Conservation (phyloP, 176 grass and related monocot species). For the Oryza rufipogon region DNA sequence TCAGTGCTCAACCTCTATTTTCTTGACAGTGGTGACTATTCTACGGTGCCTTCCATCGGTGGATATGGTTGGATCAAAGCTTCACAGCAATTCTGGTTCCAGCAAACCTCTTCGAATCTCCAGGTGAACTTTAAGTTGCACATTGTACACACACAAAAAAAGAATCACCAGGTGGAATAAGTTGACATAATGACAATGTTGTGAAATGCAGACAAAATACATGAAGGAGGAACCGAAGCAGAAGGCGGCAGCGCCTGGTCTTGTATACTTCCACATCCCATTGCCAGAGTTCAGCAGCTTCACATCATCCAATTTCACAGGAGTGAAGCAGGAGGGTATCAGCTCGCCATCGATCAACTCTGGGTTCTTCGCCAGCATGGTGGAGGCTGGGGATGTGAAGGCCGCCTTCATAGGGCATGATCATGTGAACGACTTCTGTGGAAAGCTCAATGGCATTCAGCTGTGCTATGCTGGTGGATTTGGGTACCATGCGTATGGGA, state of each 20-base stretch:
- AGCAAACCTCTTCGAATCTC: slow-evolving; percentile 62
- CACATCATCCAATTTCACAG: slow-evolving; percentile 67
- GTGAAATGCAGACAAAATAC: slow-evolving; percentile 64
- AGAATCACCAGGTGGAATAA: slow-evolving; percentile 62
- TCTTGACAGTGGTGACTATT: slow-evolving; percentile 93
- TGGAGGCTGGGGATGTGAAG: slow-evolving; percentile 86
- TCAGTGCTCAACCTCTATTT: slow-evolving; percentile 96
- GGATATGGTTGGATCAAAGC: slow-evolving; percentile 94
- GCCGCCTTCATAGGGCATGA: slow-evolving; percentile 89
- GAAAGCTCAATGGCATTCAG: slow-evolving; percentile 72
- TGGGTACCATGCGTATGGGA: slow-evolving; percentile 94
- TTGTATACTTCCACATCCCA: slow-evolving; percentile 95
- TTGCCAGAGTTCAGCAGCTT: slow-evolving; percentile 82
- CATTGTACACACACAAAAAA: neutral
- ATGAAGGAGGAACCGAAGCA: slow-evolving; percentile 50
- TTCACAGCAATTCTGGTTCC: slow-evolving; percentile 91
- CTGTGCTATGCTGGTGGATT: slow-evolving; percentile 96
- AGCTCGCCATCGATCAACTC: slow-evolving; percentile 89
- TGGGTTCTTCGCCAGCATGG: slow-evolving; percentile 87
- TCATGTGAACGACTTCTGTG: slow-evolving; percentile 89
- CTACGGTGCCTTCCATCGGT: slow-evolving; percentile 64
- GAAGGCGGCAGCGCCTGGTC: slow-evolving; percentile 73
- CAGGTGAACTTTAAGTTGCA: slow-evolving; percentile 55
- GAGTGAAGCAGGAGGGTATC: slow-evolving; percentile 85
- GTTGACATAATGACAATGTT: neutral